phyloP scores from a whole-genome alignment of 495 filamentous ascomycete species.

The Aspergillus sclerotioniger region DNA sequence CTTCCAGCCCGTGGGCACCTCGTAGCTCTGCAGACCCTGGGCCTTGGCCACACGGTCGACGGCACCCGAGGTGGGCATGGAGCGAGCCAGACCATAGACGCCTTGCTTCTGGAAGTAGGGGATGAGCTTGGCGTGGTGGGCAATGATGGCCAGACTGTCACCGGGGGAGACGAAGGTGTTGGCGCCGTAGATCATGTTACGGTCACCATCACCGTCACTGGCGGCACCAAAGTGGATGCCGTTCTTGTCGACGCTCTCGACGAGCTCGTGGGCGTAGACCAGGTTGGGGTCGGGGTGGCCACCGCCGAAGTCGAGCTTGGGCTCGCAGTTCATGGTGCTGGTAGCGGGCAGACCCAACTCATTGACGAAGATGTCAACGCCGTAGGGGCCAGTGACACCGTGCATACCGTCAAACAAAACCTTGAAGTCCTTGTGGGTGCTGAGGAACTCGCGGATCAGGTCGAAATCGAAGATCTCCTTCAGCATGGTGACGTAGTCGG shows the following conservation, averaged over 20 bases:
- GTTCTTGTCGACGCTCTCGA: conserved; percentile 88
- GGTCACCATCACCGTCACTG: conserved; percentile 94
- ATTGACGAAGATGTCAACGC: conserved; percentile 87
- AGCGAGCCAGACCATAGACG: conserved; percentile 89
- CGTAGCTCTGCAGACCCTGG: conserved; percentile 88
- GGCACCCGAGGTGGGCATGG: conserved; percentile 94
- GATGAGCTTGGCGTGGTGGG: conserved; percentile 88
- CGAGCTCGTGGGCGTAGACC: conserved; percentile 94
- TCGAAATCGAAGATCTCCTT: conserved; percentile 98
- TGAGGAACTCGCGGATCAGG: conserved; percentile 89
- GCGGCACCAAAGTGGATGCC: conserved; percentile 94
- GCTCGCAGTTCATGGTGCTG: conserved; percentile 91
- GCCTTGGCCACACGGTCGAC: conserved; percentile 94
- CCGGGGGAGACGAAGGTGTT: conserved; percentile 95
- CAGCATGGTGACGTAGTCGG: conserved; percentile 91
- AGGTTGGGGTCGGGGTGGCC: conserved; percentile 98
- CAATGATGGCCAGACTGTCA: conserved; percentile 95
- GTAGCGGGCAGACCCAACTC: conserved; percentile 76
- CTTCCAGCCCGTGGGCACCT: conserved; percentile 99
- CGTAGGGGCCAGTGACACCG: conserved; percentile 95
- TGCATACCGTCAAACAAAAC: conserved; percentile 92
- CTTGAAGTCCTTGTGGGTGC: conserved; percentile 85
- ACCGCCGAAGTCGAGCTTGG: conserved; percentile 90
- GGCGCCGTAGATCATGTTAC: conserved; percentile 99
- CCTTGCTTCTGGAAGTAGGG: conserved; percentile 98